Evolutionary conservation across 805 yeast genomes (phyloP), one percentile per base, ranked within the genome.

Genomic region (Suhomyces faveliae): DNA sequence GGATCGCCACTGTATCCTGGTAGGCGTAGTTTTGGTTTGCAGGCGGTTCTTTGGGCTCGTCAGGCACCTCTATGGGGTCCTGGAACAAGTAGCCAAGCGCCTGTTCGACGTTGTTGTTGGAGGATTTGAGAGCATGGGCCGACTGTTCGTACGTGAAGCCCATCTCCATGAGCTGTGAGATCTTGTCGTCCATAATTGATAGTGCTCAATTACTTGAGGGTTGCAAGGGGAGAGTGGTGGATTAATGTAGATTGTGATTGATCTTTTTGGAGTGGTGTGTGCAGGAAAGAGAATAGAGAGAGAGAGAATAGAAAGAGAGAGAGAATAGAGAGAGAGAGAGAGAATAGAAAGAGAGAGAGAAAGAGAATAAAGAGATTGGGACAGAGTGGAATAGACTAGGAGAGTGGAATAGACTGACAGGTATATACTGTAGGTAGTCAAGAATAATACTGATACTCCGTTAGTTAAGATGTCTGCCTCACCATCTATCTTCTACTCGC

Each of bases 61-160:
- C 43, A 15, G 52, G 58, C n/a, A 33, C 37, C 11, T 27, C 46
- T 8, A 30, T 51, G 7, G 67, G 63, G 23, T 66, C 70, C 4
- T 61, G 65, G 49, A 76, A 72, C 15, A 78, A 62, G 51, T 59
- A 68, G 17, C 62, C 55, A 10, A 68, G 57, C 3, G 77, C 77
- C 5, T 54, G 56, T 33, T 62, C 62, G 3, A 71, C 56, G 42
- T 70, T 60, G 42, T 68, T 65, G 47, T 61, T 55, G 10, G 66
- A 43, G 21, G 46, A 12, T 39, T 60, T 45, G 42, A 73, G 59
- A 0, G 83, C 83, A 15, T 61, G 64, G 5, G 51, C 47, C 3
- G 77, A 69, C 47, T 69, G 66, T 19, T 66, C 73, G 21, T 54
- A 58, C 41, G 65, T 46, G 60, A 73, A 68, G 33, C 78, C 78